Evolutionary conservation across 257 asterid genomes (phyloP), one percentile per base, ranked within the genome.

Genomic region (Primulina eburnea): DNA sequence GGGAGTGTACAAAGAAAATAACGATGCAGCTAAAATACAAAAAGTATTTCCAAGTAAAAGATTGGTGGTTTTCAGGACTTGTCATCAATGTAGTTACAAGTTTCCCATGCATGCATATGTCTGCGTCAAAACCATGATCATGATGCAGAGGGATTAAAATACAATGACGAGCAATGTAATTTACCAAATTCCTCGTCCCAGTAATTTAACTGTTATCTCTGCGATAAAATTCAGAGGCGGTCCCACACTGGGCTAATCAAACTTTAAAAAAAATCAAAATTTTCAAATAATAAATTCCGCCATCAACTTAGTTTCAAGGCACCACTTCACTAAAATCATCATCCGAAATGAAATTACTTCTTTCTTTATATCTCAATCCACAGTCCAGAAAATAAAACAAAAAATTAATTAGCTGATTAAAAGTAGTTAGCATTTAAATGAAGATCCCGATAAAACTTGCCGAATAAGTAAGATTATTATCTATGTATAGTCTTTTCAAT

Each of bases 401-500:
- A 33, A 24, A 76, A 65, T 57, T 66, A 59, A 64, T 71, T n/a
- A 50, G 33, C 47, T 33, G 65, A 37, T 69, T 70, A 59, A 62
- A 69, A 59, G 50, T 60, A 62, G 60, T 65, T 67, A 37, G 40
- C 52, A 62, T 35, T 34, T 62, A 66, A 58, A 55, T 6, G 35
- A 64, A 62, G 60, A 73, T 73, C 58, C n/a, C 21, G n/a, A 56
- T 68, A 20, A 64, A 73, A 58, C 69, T 74, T 70, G 70, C 80
- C 78, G 71, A 68, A 58, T 35, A 35, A 50, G 40, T n/a, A 71
- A 72, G 8, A 47, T 66, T 60, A 6, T 50, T 17, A 50, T 50
- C 57, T 50, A 50, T 50, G 6, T 50, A 5, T 50, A 73, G 64
- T 72, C 77, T 43, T 28, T 64, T 76, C 65, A 64, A 38, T 59